Base-by-base conservation (phyloP, 2,329 filamentous ascomycete species). In the Trichophyton schoenleinii region DNA sequence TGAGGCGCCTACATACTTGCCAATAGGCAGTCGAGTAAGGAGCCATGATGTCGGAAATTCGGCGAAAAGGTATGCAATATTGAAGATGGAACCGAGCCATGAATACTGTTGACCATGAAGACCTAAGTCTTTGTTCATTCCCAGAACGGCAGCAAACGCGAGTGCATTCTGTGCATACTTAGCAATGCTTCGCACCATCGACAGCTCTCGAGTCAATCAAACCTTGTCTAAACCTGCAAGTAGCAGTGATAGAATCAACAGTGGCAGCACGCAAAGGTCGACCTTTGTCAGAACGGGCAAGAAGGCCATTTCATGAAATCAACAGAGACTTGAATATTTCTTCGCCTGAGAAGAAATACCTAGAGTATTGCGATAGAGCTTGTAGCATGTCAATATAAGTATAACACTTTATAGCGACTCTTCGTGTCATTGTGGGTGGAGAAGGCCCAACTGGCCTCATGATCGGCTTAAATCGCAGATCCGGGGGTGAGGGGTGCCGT, bases 61-160 rank as follows among this genome's bases (percentile, higher is more conserved):
- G 44, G 76, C 76, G 3, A 74, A 36, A 20, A 77, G 74, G 65
- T 79, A 80, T 1, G 76, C 71, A 46, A 80, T 79, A 66, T 81
- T 80, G 67, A 82, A 82, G 41, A 81, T 77, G 0, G 78, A 82
- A 38, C 80, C 68, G 6, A 82, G 75, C 75, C 78, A 79, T 9
- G 77, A 68, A 65, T 81, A 82, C 28, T 72, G 69, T n/a, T 75
- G 70, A 11, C 75, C 74, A n/a, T 69, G 67, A 18, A 84, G 71
- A 8, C 76, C 61, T 15, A 84, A 74, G 31, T 80, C 78, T 52
- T 77, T 69, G 59, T 73, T 64, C 79, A 83, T 81, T 42, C 80
- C 80, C 1, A 80, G 79, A 52, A 81, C 80, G 64, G 75, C 73
- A 0, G 80, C 80, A 74, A 82, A 44, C 6, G 41, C 41, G 41